Base-by-base conservation (phyloP, 129 eudicot genomes). In the Flaveria linearis region DNA sequence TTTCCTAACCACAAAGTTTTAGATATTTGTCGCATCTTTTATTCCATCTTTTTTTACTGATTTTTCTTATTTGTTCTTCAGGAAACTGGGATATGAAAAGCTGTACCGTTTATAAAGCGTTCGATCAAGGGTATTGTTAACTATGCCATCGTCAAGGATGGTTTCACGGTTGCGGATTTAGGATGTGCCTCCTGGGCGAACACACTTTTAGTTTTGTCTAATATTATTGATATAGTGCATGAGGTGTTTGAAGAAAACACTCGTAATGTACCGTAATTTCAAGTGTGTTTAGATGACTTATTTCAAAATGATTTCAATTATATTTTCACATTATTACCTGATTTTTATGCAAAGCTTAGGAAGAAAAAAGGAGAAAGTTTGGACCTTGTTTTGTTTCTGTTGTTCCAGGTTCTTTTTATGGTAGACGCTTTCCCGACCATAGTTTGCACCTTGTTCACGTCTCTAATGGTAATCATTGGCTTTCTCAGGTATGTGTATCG, bases 251-350 rank as follows among this genome's bases (percentile, higher is more conserved):
- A 28, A 61, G 43, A 61, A 61, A 25, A 28, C 13, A 61, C 13
- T 14, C 43, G 6, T 26, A 14, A 28, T 28, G 68, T 28, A 61
- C 41, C 68, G 5, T 20, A 61, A n/a, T 61, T 61, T 61, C 68
- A 61, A 61, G 68, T 61, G 18, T 26, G 43, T 25, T 61, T 61
- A 61, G 28, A 61, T 14, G 68, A 61, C 10, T 43, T 61, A 4
- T 61, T 61, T 61, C 20, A 43, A 61, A 61, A 61, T 61, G 68
- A 61, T 61, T 61, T 61, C 7, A 61, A 61, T 28, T 28, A 43
- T 13, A 25, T 61, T 28, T 61, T 26, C 43, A 61, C 28, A 61
- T 28, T 14, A 25, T 61, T 61, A 61, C 68, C 43, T 13, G 10
- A 61, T 13, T 61, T 26, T 61, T 61, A 61, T 2, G 42, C 17